Evolutionary conservation across 192 early-diverging fungal genomes (phyloP), one percentile per base, ranked within the genome.

Genomic region (Rhizophlyctis rosea): DNA sequence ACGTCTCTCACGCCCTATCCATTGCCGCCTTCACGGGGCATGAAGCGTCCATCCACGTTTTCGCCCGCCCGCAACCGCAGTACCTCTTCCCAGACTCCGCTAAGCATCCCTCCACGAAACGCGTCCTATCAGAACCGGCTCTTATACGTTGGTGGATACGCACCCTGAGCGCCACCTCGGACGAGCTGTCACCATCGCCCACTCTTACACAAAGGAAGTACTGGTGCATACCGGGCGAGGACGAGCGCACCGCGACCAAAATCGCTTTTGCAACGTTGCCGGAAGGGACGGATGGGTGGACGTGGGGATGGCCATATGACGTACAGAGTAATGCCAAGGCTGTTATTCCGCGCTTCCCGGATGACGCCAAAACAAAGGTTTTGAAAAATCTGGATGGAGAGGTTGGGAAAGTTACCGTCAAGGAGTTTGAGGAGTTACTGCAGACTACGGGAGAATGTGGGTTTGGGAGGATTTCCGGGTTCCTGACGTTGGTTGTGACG

Each of bases 21-120:
- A 25, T 76, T n/a, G 11, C 56, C 56, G 7, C 33, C 14, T 34
- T 36, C 56, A 34, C 21, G 31, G 14, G 34, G 34, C 2, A 58
- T 29, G 34, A 58, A 58, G 29, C 34, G 21, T n/a, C 50, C 3
- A 28, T 73, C 0, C 75, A 87, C 61, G 55, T 91, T 28, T 95
- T 93, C 80, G 92, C 91, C 5, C 81, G 92, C 3, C 74, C 91
- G 4, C 92, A 95, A 69, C 90, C 90, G 14, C 85, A 89, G 59
- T 95, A 95, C 54, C 71, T 95, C 9, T 95, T 95, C 82, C 78
- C 81, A 29, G 62, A 79, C 28, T 92, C 91, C 9, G 70, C 76
- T 36, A 55, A 81, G 33, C 47, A 92, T 91, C 64, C 44, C 69
- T 9, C 52, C 47, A n/a, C n/a, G 2, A 95, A 95, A 36, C 77